Conservation (phyloP, 208 protist genomes). For the Leishmania gerbilli region DNA sequence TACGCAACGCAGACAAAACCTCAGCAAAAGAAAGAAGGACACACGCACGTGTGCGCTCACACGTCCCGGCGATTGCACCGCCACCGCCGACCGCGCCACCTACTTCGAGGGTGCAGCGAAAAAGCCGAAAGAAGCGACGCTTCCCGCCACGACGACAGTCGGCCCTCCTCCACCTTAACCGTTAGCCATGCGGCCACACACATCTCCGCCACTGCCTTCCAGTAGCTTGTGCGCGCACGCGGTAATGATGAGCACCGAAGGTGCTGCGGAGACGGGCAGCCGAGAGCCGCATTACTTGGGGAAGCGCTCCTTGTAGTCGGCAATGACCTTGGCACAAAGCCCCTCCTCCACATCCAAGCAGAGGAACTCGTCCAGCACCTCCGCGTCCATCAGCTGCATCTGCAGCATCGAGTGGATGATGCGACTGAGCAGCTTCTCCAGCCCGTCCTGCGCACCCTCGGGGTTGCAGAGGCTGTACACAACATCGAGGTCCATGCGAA, state of each 20-base stretch:
- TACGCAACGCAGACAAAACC: not conserved
- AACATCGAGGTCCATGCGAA: slow-evolving; percentile 52
- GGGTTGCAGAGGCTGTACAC: slow-evolving; percentile 60
- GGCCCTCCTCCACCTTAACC: not conserved
- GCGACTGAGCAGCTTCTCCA: slow-evolving; percentile 54
- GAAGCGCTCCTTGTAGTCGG: slow-evolving; percentile 34
- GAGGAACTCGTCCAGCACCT: slow-evolving; percentile 55
- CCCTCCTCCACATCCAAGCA: slow-evolving; percentile 34
- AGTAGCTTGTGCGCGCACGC: not conserved
- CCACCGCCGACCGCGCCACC: not conserved
- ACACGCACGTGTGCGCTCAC: not conserved
- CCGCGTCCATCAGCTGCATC: slow-evolving; percentile 63
- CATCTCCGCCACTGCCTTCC: not conserved
- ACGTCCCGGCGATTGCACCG: not conserved
- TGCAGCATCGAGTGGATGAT: slow-evolving; percentile 67
- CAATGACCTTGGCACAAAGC: slow-evolving; percentile 37
- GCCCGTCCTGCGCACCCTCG: slow-evolving; percentile 45
- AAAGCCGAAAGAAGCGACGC: not conserved
- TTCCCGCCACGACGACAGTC: not conserved
- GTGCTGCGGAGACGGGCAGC: not conserved
- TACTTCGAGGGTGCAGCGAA: not conserved
- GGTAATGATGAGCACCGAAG: not conserved
- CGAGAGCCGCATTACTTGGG: not conserved
- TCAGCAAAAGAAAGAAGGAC: not conserved
- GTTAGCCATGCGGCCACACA: not conserved